Evolutionary conservation across 176 grass and related monocot species (phyloP).

Genomic region (Carex scoparia): DNA sequence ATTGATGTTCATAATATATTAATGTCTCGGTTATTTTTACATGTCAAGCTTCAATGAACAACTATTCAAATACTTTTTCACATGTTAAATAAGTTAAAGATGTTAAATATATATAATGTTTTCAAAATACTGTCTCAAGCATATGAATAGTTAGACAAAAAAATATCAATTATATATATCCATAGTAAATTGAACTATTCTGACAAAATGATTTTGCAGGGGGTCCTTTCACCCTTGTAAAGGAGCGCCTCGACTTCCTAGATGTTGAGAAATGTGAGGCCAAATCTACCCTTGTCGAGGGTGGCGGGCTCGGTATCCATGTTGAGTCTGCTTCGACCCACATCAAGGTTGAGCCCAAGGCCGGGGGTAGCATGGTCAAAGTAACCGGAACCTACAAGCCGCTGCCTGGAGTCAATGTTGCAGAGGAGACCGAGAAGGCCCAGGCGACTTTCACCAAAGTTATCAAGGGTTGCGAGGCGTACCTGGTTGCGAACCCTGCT

Average conservation of each 20-base stretch:
- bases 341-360: constrained; percentile 55
- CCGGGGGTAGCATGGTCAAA: constrained; percentile 50
- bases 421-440: constrained; percentile 38
- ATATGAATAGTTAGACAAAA: neutral
- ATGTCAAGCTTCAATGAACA: neutral
- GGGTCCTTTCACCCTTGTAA: constrained; percentile 37
- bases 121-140: neutral
- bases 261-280: constrained; percentile 51
- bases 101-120: no score
- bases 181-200: neutral
- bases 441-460: constrained; percentile 38
- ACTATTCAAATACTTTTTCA: neutral
- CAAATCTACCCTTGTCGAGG: constrained; percentile 53
- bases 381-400: constrained; percentile 37
- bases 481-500: constrained; percentile 53
- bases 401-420: constrained; percentile 35
- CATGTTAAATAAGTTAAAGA: no score
- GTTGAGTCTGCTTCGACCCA: constrained; percentile 40
- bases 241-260: constrained; percentile 58
- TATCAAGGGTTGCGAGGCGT: constrained; percentile 55
- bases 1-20: neutral
- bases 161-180: neutral
- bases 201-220: constrained; percentile 26
- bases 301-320: constrained; percentile 42
- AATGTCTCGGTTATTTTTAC: no score